phyloP scores from a whole-genome alignment of 1,284 basidiomycete genomes.

The Cutaneotrichosporon daszewskae region DNA sequence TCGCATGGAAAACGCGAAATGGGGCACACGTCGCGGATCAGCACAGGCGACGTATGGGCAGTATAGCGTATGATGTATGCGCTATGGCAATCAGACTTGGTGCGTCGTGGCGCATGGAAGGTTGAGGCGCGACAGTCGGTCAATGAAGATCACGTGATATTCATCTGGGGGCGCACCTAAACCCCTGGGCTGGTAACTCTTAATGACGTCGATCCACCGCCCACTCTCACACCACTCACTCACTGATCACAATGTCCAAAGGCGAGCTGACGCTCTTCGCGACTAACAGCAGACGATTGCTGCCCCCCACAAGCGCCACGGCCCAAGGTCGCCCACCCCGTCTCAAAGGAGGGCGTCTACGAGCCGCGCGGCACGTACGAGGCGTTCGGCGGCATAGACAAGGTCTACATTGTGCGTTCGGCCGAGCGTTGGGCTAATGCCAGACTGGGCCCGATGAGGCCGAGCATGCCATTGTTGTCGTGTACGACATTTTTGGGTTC shows the following conservation, averaged over 20 bases:
- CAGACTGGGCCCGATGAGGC: conserved; percentile 34
- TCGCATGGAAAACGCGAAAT: too few species aligned
- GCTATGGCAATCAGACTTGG: too few species aligned
- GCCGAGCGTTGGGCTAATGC: neutral
- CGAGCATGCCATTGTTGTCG: conserved; percentile 34
- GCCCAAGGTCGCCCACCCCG: conserved; percentile 33
- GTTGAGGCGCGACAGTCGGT: too few species aligned
- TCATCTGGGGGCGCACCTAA: too few species aligned
- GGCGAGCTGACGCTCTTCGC: neutral
- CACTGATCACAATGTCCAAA: neutral
- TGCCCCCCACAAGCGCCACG: conserved; percentile 32
- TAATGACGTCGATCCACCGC: too few species aligned
- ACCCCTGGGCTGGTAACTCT: too few species aligned
- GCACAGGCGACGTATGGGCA: too few species aligned
- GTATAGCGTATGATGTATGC: too few species aligned
- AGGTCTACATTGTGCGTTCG: conserved; percentile 35
- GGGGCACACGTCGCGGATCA: too few species aligned
- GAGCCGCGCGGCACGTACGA: conserved; percentile 26
- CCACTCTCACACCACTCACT: neutral
- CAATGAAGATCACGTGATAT: too few species aligned
- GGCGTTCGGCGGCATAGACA: conserved; percentile 25
- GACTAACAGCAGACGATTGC: conserved; percentile 15
- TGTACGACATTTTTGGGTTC: conserved; percentile 45
- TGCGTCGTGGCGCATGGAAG: too few species aligned
- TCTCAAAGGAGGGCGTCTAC: conserved; percentile 19